phyloP scores from a whole-genome alignment of 768 basidiomycete species.

The Gloeopeniophorella convolvens region DNA sequence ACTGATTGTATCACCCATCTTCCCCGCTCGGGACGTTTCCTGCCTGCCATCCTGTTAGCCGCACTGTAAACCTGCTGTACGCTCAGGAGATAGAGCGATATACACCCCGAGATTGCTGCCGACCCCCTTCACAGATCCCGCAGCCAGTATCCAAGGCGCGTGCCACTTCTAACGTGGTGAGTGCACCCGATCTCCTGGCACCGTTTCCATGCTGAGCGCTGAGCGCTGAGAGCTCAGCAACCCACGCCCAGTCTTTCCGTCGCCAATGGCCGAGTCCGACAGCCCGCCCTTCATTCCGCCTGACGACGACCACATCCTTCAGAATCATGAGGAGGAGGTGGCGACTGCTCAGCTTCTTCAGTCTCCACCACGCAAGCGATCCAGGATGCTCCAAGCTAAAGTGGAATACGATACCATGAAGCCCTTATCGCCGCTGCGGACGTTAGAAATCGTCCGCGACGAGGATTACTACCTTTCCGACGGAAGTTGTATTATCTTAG shows the following conservation, averaged over 20 bases:
- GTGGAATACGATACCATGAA: conserved; percentile 9
- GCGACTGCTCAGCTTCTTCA: conserved; percentile 14
- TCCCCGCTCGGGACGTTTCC: too few species aligned
- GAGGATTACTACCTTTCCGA: conserved; percentile 19
- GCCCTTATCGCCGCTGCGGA: neutral
- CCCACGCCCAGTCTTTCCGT: neutral
- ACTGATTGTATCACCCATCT: too few species aligned
- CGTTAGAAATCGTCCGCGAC: conserved; percentile 12
- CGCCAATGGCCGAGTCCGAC: conserved; percentile 18
- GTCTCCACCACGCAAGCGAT: conserved; percentile 19
- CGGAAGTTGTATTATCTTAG: conserved; percentile 20
- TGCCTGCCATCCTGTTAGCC: too few species aligned
- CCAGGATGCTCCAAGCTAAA: conserved; percentile 5
- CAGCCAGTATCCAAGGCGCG: too few species aligned
- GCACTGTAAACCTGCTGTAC: too few species aligned
- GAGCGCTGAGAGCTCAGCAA: too few species aligned
- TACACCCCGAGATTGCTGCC: too few species aligned
- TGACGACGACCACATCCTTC: conserved; percentile 6
- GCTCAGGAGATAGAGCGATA: too few species aligned
- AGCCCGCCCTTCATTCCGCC: conserved; percentile 20
- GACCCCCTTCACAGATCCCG: too few species aligned
- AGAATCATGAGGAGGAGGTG: conserved; percentile 8
- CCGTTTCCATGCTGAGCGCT: neutral
- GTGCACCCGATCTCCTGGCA: too few species aligned
- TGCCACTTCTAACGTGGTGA: neutral